Conservation (phyloP, 768 basidiomycete species). For the Podaxis sp. region DNA sequence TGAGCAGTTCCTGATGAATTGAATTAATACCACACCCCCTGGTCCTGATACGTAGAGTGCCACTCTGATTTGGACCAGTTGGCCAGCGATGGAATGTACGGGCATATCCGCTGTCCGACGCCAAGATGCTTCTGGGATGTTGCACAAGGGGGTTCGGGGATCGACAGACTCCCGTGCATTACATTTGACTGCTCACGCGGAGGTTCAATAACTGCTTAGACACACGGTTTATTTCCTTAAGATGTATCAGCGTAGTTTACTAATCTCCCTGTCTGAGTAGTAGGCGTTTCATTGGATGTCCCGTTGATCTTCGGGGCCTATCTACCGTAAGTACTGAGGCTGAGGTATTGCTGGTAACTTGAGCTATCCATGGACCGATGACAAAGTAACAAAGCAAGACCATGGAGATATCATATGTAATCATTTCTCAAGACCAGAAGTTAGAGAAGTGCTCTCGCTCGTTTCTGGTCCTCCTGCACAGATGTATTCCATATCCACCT, state of each 20-base stretch:
- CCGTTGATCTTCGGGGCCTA: constrained; percentile 28
- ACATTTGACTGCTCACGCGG: constrained; percentile 23
- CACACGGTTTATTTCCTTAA: constrained; percentile 1
- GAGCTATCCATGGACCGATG: background rate
- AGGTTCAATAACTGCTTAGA: constrained; percentile 12
- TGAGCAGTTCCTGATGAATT: constrained; percentile 44
- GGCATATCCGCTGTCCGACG: constrained; percentile 41
- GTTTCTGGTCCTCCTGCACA: constrained; percentile 5
- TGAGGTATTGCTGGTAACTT: background rate
- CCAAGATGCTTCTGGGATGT: constrained; percentile 48
- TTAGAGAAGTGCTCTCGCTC: background rate
- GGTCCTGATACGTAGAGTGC: constrained; percentile 10
- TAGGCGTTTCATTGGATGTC: constrained; percentile 16
- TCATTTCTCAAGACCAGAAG: no score
- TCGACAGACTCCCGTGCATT: constrained; percentile 26
- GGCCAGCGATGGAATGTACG: constrained; percentile 32
- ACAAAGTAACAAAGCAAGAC: background rate
- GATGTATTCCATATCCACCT: constrained; percentile 8
- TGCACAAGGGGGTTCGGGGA: constrained; percentile 31
- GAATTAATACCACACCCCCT: constrained; percentile 22
- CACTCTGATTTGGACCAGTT: background rate
- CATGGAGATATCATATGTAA: no score
- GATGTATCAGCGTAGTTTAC: no score
- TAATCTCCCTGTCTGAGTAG: constrained; percentile 6
- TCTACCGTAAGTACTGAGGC: constrained; percentile 20